Percentiles rank a stretch among this genome's conserved stretches.
phyloP scores from a whole-genome alignment of 352 stramenopile genomes.

The Phytophthora fragariae region DNA sequence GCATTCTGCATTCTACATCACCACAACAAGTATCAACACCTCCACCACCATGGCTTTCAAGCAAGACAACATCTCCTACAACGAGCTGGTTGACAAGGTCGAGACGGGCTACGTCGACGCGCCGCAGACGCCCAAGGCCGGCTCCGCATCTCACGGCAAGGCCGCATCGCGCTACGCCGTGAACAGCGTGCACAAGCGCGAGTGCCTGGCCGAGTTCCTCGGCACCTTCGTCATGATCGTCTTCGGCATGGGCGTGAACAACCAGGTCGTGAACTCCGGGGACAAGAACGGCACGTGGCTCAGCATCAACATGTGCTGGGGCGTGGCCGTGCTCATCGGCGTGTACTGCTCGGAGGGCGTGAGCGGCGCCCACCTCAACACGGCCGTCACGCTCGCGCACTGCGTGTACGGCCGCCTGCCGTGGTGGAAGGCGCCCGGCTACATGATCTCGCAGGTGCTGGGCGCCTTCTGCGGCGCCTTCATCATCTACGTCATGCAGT shows the following conservation, averaged over 20 bases:
- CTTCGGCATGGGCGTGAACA: constrained; percentile 60
- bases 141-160: constrained; percentile 6
- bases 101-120: constrained; percentile 25
- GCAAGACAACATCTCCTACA: constrained; percentile 11
- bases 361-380: too few relatives aligned
- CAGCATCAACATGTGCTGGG: constrained; percentile 45
- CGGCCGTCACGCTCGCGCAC: constrained; percentile 43
- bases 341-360: too few relatives aligned
- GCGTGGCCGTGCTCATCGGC: constrained; percentile 42
- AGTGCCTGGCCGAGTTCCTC: constrained; percentile 53
- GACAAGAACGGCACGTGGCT: constrained; percentile 56
- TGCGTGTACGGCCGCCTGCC: constrained; percentile 45
- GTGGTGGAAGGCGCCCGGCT: constrained; percentile 49
- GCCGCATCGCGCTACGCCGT: constrained; percentile 14
- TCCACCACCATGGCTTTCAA: constrained; percentile 14
- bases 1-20: background rate
- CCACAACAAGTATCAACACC: background rate
- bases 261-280: constrained; percentile 51
- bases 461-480: constrained; percentile 44
- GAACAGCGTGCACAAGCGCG: constrained; percentile 33
- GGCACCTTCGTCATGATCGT: constrained; percentile 58
- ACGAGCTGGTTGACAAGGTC: constrained; percentile 31
- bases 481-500: constrained; percentile 51
- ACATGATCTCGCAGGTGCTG: constrained; percentile 49
- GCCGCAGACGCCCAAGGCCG: constrained; percentile 18